Conservation (phyloP, 352 stramenopile species). For the Peronospora farinosa region DNA sequence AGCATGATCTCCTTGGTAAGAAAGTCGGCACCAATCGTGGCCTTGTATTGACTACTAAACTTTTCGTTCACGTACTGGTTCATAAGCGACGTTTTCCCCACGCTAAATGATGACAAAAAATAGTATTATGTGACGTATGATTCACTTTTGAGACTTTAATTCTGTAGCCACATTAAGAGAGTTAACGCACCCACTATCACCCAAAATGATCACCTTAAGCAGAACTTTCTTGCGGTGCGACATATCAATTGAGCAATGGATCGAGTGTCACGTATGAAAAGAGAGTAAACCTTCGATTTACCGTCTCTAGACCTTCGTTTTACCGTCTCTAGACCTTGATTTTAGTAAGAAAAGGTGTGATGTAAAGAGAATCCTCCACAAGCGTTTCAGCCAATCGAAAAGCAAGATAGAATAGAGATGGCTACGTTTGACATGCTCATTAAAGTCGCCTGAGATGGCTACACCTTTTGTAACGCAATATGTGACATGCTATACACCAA, state of each 20-base stretch:
- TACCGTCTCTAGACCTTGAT: too few relatives aligned
- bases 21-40: conserved; percentile 99
- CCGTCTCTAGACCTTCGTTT: not conserved
- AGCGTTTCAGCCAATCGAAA: conserved; percentile 20
- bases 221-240: conserved; percentile 93
- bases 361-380: conserved; percentile 19
- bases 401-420: too few relatives aligned
- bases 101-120: conserved; percentile 44
- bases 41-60: conserved; percentile 99
- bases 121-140: not conserved
- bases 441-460: conserved; percentile 9
- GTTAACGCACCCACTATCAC: conserved; percentile 90
- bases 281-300: too few relatives aligned
- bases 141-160: too few relatives aligned
- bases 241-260: conserved; percentile 27
- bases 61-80: conserved; percentile 99
- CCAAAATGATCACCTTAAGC: conserved; percentile 97
- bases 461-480: conserved; percentile 7
- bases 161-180: not conserved
- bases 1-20: conserved; percentile 95
- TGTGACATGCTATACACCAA: not conserved
- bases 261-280: too few relatives aligned
- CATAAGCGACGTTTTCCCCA: conserved; percentile 99
- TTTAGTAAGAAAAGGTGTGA: conserved; percentile 11
- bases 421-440: too few relatives aligned